These are phyloP conservation scores for Herpomyces periplanetae DNA, from an alignment of 2,329 filamentous ascomycete species.

Conservation along the genomic window DNA sequence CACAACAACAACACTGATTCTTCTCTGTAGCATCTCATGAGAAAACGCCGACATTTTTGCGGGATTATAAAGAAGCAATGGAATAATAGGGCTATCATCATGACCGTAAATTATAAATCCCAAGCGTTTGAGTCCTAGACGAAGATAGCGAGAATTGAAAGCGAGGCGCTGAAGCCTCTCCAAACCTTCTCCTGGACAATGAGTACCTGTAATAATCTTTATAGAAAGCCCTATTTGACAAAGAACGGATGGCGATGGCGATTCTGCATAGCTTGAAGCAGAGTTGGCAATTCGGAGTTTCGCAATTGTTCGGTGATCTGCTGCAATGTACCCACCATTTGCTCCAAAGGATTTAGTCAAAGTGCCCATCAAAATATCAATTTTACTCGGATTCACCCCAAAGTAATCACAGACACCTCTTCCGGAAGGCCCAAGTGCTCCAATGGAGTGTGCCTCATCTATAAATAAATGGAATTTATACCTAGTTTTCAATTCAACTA, in stretches of 20 bases:
- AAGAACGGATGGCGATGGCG: conserved; percentile 49
- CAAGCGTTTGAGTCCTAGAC: conserved; percentile 74
- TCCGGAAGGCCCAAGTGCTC: conserved; percentile 52
- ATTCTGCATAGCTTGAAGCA: conserved; percentile 50
- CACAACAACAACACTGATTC: conserved; percentile 86
- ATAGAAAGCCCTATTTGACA: conserved; percentile 64
- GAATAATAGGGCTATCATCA: conserved; percentile 89
- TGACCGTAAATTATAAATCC: conserved; percentile 90
- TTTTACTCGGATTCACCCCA: conserved; percentile 41
- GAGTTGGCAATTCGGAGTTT: conserved; percentile 59
- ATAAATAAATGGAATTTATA: conserved; percentile 93
- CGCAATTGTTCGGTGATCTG: conserved; percentile 58
- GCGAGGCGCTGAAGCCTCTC: conserved; percentile 79
- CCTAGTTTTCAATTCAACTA: conserved; percentile 51
- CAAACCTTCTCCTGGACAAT: conserved; percentile 61
- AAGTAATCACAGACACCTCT: conserved; percentile 95
- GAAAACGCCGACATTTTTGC: conserved; percentile 95
- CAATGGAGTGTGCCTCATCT: conserved; percentile 83
- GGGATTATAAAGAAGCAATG: conserved; percentile 78
- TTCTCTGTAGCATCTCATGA: conserved; percentile 88
- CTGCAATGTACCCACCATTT: conserved; percentile 79
- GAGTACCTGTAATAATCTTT: conserved; percentile 52
- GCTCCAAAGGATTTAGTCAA: conserved; percentile 93
- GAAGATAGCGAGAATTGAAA: conserved; percentile 95
- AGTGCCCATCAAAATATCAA: conserved; percentile 92